Percentiles rank a stretch among this genome's conserved stretches.
Evolutionary conservation across 495 filamentous ascomycete genomes (phyloP).

Genomic region (Penicillium cosmopolitanum): DNA sequence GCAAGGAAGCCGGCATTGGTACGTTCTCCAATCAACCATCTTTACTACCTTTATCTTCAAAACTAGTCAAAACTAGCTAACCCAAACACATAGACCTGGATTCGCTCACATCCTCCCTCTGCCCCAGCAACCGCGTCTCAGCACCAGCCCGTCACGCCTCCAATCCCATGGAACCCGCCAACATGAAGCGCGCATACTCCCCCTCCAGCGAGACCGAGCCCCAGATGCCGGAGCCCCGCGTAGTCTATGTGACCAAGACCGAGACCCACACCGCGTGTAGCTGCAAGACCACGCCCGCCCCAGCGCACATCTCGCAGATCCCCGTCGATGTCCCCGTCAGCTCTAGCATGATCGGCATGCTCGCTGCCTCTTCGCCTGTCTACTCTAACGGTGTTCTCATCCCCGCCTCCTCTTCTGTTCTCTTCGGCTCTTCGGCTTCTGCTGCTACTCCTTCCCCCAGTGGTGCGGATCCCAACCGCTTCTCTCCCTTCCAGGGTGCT

Average conservation of each 20-base stretch:
- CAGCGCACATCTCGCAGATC: slow-evolving; percentile 29
- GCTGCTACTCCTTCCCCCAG: slow-evolving; percentile 24
- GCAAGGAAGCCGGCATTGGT: slow-evolving; percentile 21
- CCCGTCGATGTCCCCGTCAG: slow-evolving; percentile 26
- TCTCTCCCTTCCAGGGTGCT: slow-evolving; percentile 28
- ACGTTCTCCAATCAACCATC: neutral
- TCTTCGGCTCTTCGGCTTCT: slow-evolving; percentile 19
- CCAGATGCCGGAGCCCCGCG: slow-evolving; percentile 10
- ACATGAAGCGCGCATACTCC: slow-evolving; percentile 24
- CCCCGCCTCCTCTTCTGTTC: slow-evolving; percentile 16
- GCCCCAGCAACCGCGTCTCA: slow-evolving; percentile 7
- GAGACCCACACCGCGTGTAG: slow-evolving; percentile 21
- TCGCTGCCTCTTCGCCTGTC: slow-evolving; percentile 15
- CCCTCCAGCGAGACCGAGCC: neutral
- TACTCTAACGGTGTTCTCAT: slow-evolving; percentile 21
- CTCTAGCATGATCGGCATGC: slow-evolving; percentile 20
- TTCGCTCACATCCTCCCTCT: slow-evolving; percentile 13
- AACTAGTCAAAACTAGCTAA: slow-evolving; percentile 3
- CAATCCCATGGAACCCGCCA: slow-evolving; percentile 28
- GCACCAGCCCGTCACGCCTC: slow-evolving; percentile 26
- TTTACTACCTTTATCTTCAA: neutral
- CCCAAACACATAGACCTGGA: slow-evolving; percentile 11
- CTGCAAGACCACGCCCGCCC: slow-evolving; percentile 23
- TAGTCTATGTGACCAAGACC: slow-evolving; percentile 32
- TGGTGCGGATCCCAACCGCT: slow-evolving; percentile 26